Conservation (phyloP, 257 asterid genomes). For the Hygrophila difformis region DNA sequence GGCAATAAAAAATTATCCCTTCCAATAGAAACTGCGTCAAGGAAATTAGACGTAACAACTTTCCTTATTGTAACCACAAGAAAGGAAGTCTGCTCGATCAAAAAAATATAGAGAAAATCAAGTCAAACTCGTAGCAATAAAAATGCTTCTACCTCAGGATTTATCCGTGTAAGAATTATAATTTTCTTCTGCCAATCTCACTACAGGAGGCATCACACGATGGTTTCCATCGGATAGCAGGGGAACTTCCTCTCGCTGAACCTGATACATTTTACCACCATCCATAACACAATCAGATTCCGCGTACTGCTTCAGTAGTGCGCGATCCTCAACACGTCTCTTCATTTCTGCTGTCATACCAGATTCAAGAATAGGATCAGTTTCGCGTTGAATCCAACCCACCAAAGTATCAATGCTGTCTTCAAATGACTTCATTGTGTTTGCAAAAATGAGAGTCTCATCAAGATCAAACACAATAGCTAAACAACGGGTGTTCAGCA, state of each 20-base stretch:
- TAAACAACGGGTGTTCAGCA: slow-evolving; percentile 84
- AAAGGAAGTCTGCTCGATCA: slow-evolving; percentile 3
- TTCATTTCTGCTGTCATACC: slow-evolving; percentile 94
- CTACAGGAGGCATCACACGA: slow-evolving; percentile 71
- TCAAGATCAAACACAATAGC: slow-evolving; percentile 95
- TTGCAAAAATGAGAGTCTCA: slow-evolving; percentile 95
- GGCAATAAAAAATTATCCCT: too few species aligned
- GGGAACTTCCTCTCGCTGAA: slow-evolving; percentile 76
- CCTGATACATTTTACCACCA: slow-evolving; percentile 55
- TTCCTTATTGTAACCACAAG: too few species aligned
- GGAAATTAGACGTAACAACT: background rate
- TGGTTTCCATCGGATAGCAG: slow-evolving; percentile 53
- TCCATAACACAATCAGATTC: slow-evolving; percentile 77
- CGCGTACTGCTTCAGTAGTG: slow-evolving; percentile 80
- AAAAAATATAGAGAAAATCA: slow-evolving; percentile 10
- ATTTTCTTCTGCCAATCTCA: slow-evolving; percentile 81
- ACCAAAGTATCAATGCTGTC: slow-evolving; percentile 76
- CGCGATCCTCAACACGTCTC: slow-evolving; percentile 81
- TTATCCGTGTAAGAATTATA: slow-evolving; percentile 87
- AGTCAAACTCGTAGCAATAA: slow-evolving; percentile 15
- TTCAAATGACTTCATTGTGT: slow-evolving; percentile 96
- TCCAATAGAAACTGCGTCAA: background rate
- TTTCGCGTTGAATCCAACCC: slow-evolving; percentile 68
- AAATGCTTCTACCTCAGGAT: slow-evolving; percentile 65
- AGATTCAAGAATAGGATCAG: slow-evolving; percentile 60